Evolutionary conservation across 2,329 filamentous ascomycete genomes (phyloP).

Genomic region (Rutstroemia sp.): DNA sequence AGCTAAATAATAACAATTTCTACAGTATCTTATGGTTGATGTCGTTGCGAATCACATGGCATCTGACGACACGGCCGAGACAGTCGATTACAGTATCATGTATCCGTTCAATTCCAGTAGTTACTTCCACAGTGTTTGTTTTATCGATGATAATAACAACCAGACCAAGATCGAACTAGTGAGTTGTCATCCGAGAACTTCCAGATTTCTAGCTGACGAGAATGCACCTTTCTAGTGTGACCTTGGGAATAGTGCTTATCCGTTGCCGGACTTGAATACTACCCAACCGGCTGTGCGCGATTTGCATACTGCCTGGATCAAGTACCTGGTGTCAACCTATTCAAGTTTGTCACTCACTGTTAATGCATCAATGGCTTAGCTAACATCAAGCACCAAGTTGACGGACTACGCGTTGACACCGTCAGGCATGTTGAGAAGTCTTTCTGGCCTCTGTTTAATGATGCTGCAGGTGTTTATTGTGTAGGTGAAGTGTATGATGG

Average conservation of each 20-base stretch:
- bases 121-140: slow-evolving; percentile 29
- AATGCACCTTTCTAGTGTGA: slow-evolving; percentile 14
- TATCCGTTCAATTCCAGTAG: slow-evolving; percentile 33
- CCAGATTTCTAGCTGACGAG: neutral
- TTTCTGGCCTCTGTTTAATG: slow-evolving; percentile 48
- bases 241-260: slow-evolving; percentile 23
- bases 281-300: slow-evolving; percentile 19
- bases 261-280: slow-evolving; percentile 27
- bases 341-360: slow-evolving; percentile 13
- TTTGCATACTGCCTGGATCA: slow-evolving; percentile 23
- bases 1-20: neutral
- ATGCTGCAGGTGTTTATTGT: slow-evolving; percentile 47
- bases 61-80: slow-evolving; percentile 25
- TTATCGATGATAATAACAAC: slow-evolving; percentile 32
- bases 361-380: neutral
- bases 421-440: slow-evolving; percentile 39
- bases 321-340: slow-evolving; percentile 24
- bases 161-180: slow-evolving; percentile 23
- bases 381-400: slow-evolving; percentile 23
- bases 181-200: neutral
- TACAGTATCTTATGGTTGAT: slow-evolving; percentile 43
- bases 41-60: slow-evolving; percentile 44
- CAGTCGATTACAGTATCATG: slow-evolving; percentile 32
- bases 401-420: slow-evolving; percentile 44
- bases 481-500: slow-evolving; percentile 55